These are phyloP conservation scores for Sequoia sempervirens DNA, from an alignment of 75 land plant genomes.

Conservation along the genomic window DNA sequence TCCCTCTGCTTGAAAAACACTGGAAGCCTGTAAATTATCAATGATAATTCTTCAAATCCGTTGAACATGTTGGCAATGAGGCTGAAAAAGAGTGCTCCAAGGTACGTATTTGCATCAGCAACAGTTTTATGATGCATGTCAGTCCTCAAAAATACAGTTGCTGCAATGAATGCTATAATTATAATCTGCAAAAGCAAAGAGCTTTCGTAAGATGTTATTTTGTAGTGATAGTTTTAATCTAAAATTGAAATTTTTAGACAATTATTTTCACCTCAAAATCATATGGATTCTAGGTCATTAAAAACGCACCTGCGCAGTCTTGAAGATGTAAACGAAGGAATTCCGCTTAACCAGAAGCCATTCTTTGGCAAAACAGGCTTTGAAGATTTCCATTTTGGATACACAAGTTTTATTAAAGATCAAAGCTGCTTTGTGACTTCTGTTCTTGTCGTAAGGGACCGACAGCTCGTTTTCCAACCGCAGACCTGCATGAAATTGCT, in stretches of 20 bases:
- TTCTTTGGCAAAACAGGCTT: conserved; percentile 66
- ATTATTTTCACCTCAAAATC: background rate
- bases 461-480: conserved; percentile 47
- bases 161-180: conserved; percentile 54
- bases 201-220: background rate
- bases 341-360: conserved; percentile 77
- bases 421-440: conserved; percentile 71
- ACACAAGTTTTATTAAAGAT: conserved; percentile 41
- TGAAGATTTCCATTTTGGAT: conserved; percentile 58
- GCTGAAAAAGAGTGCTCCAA: conserved; percentile 64
- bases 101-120: conserved; percentile 45
- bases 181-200: conserved; percentile 34
- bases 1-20: conserved; percentile 92
- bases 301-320: conserved; percentile 30
- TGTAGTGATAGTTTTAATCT: background rate
- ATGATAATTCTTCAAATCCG: conserved; percentile 76
- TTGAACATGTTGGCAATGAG: conserved; percentile 76
- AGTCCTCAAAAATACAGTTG: conserved; percentile 67
- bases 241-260: background rate
- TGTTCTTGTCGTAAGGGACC: conserved; percentile 51
- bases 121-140: conserved; percentile 41
- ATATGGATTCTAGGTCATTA: background rate
- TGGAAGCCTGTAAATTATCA: conserved; percentile 66
- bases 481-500: conserved; percentile 58
- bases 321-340: conserved; percentile 72